phyloP scores from a whole-genome alignment of 495 filamentous ascomycete species.

The Aspergillus biplanus region DNA sequence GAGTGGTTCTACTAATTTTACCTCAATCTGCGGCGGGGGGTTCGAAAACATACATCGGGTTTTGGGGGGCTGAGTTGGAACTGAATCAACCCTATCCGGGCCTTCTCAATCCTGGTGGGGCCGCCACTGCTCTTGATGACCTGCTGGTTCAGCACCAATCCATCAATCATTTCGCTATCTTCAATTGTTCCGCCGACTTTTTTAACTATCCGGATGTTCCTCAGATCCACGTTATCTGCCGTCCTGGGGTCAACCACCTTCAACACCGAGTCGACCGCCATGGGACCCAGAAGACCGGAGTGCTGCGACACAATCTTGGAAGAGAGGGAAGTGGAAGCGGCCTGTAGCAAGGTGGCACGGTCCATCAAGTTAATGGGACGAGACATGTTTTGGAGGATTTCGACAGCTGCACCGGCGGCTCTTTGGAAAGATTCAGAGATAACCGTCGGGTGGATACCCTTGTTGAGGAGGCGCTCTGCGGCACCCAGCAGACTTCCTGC shows the following conservation, averaged over 20 bases:
- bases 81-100: constrained; percentile 93
- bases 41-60: constrained; percentile 74
- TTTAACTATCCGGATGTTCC: constrained; percentile 95
- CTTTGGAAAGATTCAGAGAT: constrained; percentile 98
- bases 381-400: constrained; percentile 93
- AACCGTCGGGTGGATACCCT: constrained; percentile 96
- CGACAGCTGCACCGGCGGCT: constrained; percentile 83
- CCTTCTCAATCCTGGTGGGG: constrained; percentile 94
- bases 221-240: constrained; percentile 93
- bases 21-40: not conserved
- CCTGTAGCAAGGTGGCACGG: constrained; percentile 87
- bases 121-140: constrained; percentile 94
- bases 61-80: constrained; percentile 98
- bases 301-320: constrained; percentile 99
- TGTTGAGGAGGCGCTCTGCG: constrained; percentile 83
- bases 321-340: constrained; percentile 94
- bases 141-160: constrained; percentile 87
- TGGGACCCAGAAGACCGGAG: constrained; percentile 87
- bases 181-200: constrained; percentile 98
- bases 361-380: constrained; percentile 89
- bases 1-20: not conserved
- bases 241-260: constrained; percentile 94
- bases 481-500: constrained; percentile 92
- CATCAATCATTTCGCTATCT: constrained; percentile 96
- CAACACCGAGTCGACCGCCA: constrained; percentile 94